Conservation (phyloP, 805 yeast genomes). For the Yarrowia divulgata region DNA sequence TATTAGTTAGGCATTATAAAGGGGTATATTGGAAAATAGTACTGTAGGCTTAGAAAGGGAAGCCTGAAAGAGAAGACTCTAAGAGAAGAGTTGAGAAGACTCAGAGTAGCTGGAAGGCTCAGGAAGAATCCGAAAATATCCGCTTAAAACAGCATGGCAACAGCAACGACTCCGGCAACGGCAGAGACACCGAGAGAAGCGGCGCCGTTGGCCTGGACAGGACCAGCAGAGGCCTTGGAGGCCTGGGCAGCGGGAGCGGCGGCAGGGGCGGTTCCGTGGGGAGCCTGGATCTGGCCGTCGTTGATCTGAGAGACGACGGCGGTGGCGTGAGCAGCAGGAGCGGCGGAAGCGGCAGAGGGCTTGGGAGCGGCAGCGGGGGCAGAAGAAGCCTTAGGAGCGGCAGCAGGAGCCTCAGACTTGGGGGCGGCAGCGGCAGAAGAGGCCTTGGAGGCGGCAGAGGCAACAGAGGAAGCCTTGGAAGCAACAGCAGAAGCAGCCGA, state of each 20-base stretch:
- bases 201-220: constrained; percentile 38
- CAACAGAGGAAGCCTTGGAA: neutral
- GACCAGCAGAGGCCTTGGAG: constrained; percentile 10
- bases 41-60: no score
- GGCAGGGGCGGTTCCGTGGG: neutral
- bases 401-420: no score
- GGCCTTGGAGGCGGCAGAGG: neutral
- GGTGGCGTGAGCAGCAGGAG: neutral
- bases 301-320: constrained; percentile 31
- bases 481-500: constrained; percentile 1
- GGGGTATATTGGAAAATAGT: no score
- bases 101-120: no score
- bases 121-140: no score
- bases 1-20: no score
- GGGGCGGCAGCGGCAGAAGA: constrained; percentile 8
- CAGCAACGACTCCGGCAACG: constrained; percentile 33
- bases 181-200: constrained; percentile 29
- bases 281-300: constrained; percentile 37
- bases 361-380: constrained; percentile 10
- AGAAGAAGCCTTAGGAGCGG: neutral
- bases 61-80: no score
- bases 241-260: constrained; percentile 3
- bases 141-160: constrained; percentile 36
- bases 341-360: constrained; percentile 8
- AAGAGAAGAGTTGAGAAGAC: no score